Conservation (phyloP, 495 filamentous ascomycete genomes). For the Penicillium turbatum region DNA sequence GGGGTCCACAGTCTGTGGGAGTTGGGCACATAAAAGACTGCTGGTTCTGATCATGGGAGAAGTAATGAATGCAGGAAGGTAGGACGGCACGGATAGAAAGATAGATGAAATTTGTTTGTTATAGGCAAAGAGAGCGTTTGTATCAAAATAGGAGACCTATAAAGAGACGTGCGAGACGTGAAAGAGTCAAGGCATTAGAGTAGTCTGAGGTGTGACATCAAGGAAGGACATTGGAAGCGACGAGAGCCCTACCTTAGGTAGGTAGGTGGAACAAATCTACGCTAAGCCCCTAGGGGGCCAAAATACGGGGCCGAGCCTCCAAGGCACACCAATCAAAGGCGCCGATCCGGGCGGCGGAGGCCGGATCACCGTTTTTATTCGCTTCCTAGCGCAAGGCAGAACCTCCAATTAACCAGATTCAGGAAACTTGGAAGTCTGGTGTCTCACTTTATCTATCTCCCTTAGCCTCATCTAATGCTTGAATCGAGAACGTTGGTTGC, state of each 20-base stretch:
- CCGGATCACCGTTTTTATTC: conserved; percentile 3
- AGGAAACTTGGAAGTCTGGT: too few species aligned
- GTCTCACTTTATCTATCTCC: too few species aligned
- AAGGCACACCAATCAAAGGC: neutral
- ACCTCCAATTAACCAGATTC: too few species aligned
- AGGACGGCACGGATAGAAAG: neutral
- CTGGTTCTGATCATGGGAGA: neutral
- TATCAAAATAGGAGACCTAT: neutral
- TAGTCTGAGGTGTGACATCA: neutral
- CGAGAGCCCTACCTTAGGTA: neutral
- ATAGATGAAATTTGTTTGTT: neutral
- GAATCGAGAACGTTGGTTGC: too few species aligned
- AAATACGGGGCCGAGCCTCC: neutral
- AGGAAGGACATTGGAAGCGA: conserved; percentile 2
- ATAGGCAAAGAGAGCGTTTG: neutral
- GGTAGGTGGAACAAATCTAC: neutral
- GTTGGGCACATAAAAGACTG: neutral
- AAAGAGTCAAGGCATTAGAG: too few species aligned
- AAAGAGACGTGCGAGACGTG: neutral
- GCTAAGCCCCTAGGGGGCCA: neutral
- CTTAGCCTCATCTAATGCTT: too few species aligned
- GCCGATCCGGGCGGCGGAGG: neutral
- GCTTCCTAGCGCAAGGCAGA: neutral
- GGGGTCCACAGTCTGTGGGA: neutral
- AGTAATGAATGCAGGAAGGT: neutral